Evolutionary conservation across 306 rosid species (phyloP).

Genomic region (Crotalaria pallida): DNA sequence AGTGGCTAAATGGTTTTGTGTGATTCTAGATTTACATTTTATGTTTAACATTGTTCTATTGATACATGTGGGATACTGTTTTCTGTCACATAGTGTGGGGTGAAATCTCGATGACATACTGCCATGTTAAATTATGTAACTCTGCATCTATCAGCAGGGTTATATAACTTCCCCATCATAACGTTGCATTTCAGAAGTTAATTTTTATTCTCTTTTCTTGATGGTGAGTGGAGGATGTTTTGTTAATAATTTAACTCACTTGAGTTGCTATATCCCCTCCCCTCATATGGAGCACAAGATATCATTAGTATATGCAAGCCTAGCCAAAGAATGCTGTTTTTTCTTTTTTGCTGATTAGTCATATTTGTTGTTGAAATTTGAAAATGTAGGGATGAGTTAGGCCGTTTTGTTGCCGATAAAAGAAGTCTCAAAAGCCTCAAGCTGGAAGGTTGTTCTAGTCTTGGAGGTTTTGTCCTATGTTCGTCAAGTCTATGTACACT

Average conservation of each 20-base stretch:
- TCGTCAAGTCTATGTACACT: conserved; percentile 79
- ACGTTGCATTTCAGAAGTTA: not conserved
- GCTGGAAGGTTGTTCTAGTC: conserved; percentile 87
- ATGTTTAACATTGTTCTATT: not conserved
- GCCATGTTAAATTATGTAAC: not conserved
- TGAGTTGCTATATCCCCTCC: not conserved
- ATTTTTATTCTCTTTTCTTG: not conserved
- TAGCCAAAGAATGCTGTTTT: not conserved
- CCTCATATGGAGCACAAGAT: not conserved
- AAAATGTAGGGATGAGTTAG: conserved; percentile 68
- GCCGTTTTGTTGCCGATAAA: conserved; percentile 86
- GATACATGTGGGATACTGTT: not conserved
- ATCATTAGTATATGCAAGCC: not conserved
- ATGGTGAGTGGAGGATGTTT: not conserved
- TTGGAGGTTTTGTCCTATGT: conserved; percentile 67
- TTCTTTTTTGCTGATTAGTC: conserved; percentile 14
- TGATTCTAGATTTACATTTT: not conserved
- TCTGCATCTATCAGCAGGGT: not conserved
- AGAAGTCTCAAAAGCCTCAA: conserved; percentile 69
- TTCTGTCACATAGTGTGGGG: not conserved
- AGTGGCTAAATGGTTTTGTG: not conserved
- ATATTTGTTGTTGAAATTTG: conserved; percentile 8
- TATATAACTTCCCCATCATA: not conserved
- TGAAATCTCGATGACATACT: not conserved
- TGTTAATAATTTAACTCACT: not conserved